A percentile compares a stretch with the other conserved stretches of the same genome.
Evolutionary conservation across 78 protist species (phyloP).

Genomic region (Polysphondylium violaceum): DNA sequence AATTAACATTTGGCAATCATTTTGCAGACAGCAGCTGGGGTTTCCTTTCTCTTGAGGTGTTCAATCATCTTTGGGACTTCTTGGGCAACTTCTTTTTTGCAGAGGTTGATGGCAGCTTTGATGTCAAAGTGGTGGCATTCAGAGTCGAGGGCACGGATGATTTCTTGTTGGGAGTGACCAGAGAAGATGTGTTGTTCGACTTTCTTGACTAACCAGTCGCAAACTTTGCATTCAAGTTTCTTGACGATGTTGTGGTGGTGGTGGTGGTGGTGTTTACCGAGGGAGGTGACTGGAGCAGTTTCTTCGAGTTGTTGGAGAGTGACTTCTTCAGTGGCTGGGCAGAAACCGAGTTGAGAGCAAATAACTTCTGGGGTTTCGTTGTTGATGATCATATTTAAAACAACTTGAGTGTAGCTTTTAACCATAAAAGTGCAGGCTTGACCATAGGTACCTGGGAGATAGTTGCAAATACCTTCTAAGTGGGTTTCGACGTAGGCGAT

Average conservation of each 20-base stretch:
- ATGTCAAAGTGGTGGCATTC: background rate
- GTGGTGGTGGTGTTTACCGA: background rate
- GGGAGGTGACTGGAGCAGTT: no score
- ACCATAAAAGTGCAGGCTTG: no score
- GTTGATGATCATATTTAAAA: no score
- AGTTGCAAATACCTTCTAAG: no score
- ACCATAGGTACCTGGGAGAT: no score
- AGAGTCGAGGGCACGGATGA: background rate
- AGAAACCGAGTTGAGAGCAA: no score
- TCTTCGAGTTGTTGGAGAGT: background rate
- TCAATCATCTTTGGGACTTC: background rate
- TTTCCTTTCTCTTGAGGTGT: background rate
- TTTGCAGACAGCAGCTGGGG: no score
- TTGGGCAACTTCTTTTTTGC: background rate
- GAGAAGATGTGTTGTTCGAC: background rate
- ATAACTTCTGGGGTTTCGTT: no score
- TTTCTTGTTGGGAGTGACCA: background rate
- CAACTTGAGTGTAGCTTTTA: no score
- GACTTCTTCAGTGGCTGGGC: no score
- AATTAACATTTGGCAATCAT: no score
- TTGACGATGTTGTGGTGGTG: background rate
- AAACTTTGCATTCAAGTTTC: background rate
- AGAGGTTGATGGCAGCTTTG: background rate
- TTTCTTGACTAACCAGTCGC: background rate
- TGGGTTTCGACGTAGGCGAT: no score